These are phyloP conservation scores for Endotrypanum monterogeii DNA, from an alignment of 208 protist species.

Conservation along the genomic window DNA sequence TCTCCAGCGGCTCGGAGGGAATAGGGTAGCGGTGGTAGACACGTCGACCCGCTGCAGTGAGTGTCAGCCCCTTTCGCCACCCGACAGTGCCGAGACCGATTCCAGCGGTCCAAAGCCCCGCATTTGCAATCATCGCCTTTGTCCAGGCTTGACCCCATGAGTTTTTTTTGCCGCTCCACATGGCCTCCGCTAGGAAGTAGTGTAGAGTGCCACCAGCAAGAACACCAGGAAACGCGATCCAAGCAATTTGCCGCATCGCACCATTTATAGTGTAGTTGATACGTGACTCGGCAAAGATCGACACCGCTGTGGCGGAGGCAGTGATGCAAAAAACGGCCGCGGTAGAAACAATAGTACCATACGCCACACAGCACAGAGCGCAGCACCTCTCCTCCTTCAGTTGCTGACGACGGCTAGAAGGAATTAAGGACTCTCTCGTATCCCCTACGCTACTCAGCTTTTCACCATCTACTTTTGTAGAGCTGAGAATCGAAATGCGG, in stretches of 20 bases:
- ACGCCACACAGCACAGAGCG: conserved; percentile 75
- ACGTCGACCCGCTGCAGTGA: conserved; percentile 48
- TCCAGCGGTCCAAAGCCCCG: conserved; percentile 44
- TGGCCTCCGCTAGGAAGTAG: conserved; percentile 84
- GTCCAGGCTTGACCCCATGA: conserved; percentile 88
- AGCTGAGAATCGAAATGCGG: conserved; percentile 81
- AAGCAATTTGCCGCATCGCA: conserved; percentile 67
- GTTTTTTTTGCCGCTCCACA: conserved; percentile 81
- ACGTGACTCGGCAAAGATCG: conserved; percentile 68
- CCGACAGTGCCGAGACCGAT: conserved; percentile 60
- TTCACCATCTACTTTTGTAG: conserved; percentile 68
- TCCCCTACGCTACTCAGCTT: conserved; percentile 58
- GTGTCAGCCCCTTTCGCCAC: conserved; percentile 71
- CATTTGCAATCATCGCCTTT: conserved; percentile 81
- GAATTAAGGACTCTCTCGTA: conserved; percentile 30
- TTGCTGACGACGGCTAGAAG: conserved; percentile 26
- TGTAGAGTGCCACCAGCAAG: conserved; percentile 75
- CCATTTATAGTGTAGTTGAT: conserved; percentile 85
- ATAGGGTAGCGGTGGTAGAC: conserved; percentile 85
- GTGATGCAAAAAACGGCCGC: conserved; percentile 55
- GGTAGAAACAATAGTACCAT: conserved; percentile 58
- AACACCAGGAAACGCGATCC: conserved; percentile 69
- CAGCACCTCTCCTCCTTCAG: conserved; percentile 52
- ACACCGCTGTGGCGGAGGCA: conserved; percentile 41
- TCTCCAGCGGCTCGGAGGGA: conserved; percentile 69